Base-by-base conservation (phyloP, 805 yeast species). In the Suhomyces kilbournensis region DNA sequence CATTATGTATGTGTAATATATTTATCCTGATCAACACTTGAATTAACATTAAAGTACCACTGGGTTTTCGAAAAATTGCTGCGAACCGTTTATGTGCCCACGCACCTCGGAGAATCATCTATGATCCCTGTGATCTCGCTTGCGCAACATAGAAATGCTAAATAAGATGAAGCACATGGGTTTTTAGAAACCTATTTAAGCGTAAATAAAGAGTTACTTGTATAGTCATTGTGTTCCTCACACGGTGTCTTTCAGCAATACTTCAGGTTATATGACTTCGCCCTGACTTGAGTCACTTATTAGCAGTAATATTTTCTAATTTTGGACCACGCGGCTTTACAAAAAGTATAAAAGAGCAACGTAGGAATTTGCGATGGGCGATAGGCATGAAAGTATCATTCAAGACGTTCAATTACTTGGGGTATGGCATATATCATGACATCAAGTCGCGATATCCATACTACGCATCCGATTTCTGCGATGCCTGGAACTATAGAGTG, bases 401-500 rank as follows among this genome's bases (percentile, higher is more conserved):
- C 50, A 56, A 51, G 20, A 40, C 50, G 20, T 50, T 54, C 50
- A 52, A 54, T 46, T 56, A 54, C 38, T 48, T 50, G 52, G 81
- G 83, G 7, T 66, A 66, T 49, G 91, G 91, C 6, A 77, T 86
- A 28, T 68, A 67, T 51, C 69, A 71, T 30, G 92, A 86, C 57
- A 58, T 86, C 26, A 65, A 65, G 35, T 66, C 67, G 12, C 66
- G 90, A 43, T 44, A 80, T 6, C 97, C 97, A 0, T 81, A 76
- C 60, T 93, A 93, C 63, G 50, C 59, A 47, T 81, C 90, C 1
- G 98, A 93, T 66, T 86, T 93, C 83, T 78, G 62, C 14, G 98
- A 93, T 71, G 93, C 93, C 0, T 76, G 79, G 69, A 85, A 89
- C 64, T 94, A 94, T 66, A 70, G 99, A 61, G 96, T 92, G 12